phyloP scores from a whole-genome alignment of 108 stramenopile species.

The Epithemia pelagica region DNA sequence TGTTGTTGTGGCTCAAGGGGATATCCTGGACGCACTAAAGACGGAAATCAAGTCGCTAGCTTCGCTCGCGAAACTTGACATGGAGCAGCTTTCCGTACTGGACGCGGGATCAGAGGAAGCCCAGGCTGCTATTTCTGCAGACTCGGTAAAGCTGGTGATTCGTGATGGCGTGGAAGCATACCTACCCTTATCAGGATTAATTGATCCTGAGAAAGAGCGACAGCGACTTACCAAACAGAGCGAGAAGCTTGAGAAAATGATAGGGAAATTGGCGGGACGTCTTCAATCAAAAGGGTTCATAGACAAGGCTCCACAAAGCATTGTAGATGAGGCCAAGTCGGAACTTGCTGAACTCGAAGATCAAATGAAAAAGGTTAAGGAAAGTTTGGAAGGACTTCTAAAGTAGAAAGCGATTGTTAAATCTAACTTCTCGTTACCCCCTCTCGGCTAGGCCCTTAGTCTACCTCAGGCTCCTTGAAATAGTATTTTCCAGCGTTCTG shows the following conservation, averaged over 20 bases:
- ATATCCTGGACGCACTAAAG: slow-evolving; percentile 49
- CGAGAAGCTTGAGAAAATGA: slow-evolving; percentile 72
- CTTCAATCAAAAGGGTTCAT: slow-evolving; percentile 80
- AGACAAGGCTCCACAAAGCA: slow-evolving; percentile 77
- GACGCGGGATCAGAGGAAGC: slow-evolving; percentile 69
- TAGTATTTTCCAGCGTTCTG: too few species aligned
- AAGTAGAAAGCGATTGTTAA: neutral
- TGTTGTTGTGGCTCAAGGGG: slow-evolving; percentile 55
- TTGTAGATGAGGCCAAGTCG: slow-evolving; percentile 77
- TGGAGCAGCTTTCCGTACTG: slow-evolving; percentile 48
- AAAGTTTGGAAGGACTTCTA: slow-evolving; percentile 22
- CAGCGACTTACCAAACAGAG: slow-evolving; percentile 67
- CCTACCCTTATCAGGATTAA: slow-evolving; percentile 77
- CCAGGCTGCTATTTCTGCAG: slow-evolving; percentile 34
- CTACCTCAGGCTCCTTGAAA: too few species aligned
- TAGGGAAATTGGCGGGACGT: slow-evolving; percentile 62
- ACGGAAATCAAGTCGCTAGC: slow-evolving; percentile 72
- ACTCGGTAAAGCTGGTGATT: slow-evolving; percentile 74
- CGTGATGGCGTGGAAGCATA: slow-evolving; percentile 83
- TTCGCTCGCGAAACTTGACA: slow-evolving; percentile 75
- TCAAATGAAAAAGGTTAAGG: slow-evolving; percentile 67
- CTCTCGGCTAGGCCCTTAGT: too few species aligned
- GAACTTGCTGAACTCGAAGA: slow-evolving; percentile 79
- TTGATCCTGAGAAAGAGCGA: slow-evolving; percentile 83
- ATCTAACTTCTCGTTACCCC: too few species aligned